Conservation (phyloP, 2,329 filamentous ascomycete genomes). For the Aspergillus amoenus region DNA sequence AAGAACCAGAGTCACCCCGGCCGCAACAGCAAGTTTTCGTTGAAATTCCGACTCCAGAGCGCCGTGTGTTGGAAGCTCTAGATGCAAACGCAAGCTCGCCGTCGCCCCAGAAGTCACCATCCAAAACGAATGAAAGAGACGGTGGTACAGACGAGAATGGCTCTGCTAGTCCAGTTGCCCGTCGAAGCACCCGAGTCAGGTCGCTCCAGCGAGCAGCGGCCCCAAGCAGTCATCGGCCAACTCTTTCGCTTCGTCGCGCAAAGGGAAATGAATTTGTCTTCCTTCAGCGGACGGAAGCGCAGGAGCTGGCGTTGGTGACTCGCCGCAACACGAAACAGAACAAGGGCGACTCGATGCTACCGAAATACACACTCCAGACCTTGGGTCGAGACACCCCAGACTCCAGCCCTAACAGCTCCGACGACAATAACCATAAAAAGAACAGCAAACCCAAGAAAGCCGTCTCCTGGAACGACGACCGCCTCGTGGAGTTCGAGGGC, state of each 20-base stretch:
- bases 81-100: conserved; percentile 42
- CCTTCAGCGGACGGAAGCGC: conserved; percentile 40
- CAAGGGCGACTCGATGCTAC: conserved; percentile 37
- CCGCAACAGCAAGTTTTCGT: conserved; percentile 4
- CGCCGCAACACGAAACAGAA: conserved; percentile 45
- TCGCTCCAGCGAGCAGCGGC: conserved; percentile 21
- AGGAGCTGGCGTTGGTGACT: conserved; percentile 43
- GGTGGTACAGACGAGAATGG: conserved; percentile 15
- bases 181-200: conserved; percentile 39
- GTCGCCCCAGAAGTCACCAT: conserved; percentile 36
- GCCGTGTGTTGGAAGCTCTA: conserved; percentile 36
- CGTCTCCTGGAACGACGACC: conserved; percentile 41
- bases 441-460: conserved; percentile 24
- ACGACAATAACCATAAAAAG: background rate
- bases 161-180: conserved; percentile 27
- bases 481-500: conserved; percentile 37
- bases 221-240: conserved; percentile 32
- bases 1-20: too few relatives aligned
- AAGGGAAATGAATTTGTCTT: conserved; percentile 49
- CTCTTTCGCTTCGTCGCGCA: conserved; percentile 43
- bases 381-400: conserved; percentile 21
- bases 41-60: conserved; percentile 31
- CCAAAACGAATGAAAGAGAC: conserved; percentile 24
- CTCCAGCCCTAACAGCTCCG: background rate
- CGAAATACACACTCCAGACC: conserved; percentile 30